Base-by-base conservation (phyloP, 352 stramenopile genomes). In the Phytophthora citricola region DNA sequence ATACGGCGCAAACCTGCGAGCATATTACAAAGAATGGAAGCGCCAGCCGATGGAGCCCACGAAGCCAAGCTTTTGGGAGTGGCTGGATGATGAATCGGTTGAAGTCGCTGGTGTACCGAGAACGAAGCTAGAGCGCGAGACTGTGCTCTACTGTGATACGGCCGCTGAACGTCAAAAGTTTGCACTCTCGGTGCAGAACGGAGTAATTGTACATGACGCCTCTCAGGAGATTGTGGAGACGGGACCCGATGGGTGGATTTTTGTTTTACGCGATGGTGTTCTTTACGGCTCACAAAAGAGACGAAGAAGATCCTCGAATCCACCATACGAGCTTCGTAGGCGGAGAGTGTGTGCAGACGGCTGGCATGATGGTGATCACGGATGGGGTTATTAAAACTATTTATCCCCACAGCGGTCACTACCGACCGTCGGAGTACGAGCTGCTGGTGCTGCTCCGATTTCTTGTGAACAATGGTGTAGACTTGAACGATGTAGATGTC, bases 11-110 rank as follows among this genome's bases (percentile, higher is more conserved):
- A 98, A 99, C 69, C 63, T 99, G 53, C 79, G 97, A 55, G 84
- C 96, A 43, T 99, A 99, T 73, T 98, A 98, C 73, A 98, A 97
- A 71, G 92, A 98, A 60, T 99, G 95, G 95, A 97, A 98, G 71
- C 81, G 82, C 48, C 91, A 81, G 70, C 71, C 71, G 15, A 85
- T 80, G 48, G 85, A 89, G 55, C 71, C 71, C 17, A 85, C 78
- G 15, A 91, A 89, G 31, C 81, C 83, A 2, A 93, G 83, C 54
- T 97, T 96, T 61, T 97, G 87, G 87, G 86, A 93, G 54, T 97
- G 89, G 89, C 78, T 97, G 10, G 85, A 93, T 49, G 87, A 96
- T 54, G 84, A 93, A 50, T 90, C 82, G 10, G 73, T 97, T 71
- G 73, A 96, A 89, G 82, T 92, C 78, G 74, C 89, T 74, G 66